phyloP scores from a whole-genome alignment of 1,139 yeast genomes.

The Arxiozyma bovina region DNA sequence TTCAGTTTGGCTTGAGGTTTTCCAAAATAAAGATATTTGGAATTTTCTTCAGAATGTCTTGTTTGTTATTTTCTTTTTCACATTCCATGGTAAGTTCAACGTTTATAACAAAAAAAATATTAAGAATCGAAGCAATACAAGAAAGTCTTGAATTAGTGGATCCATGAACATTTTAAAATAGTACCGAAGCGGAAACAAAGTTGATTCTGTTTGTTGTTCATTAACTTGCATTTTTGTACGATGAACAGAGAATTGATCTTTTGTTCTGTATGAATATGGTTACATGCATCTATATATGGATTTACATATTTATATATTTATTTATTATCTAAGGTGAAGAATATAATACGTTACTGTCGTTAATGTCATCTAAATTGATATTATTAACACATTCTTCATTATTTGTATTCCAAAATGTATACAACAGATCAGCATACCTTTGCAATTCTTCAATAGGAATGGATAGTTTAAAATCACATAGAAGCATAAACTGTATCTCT shows the following conservation, averaged over 20 bases:
- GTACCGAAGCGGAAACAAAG: background rate
- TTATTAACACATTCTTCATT: background rate
- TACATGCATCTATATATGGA: background rate
- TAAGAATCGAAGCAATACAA: too few relatives aligned
- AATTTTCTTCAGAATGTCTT: too few relatives aligned
- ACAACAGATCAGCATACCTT: conserved; percentile 76
- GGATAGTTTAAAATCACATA: conserved; percentile 79
- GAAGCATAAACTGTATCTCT: conserved; percentile 75
- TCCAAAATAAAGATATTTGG: too few relatives aligned
- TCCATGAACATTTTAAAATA: too few relatives aligned
- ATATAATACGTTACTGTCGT: background rate
- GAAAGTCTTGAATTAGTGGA: too few relatives aligned
- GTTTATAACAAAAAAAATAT: too few relatives aligned
- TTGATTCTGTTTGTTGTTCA: background rate
- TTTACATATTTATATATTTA: too few relatives aligned
- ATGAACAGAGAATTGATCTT: too few relatives aligned
- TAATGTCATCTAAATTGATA: background rate
- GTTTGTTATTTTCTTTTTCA: too few relatives aligned
- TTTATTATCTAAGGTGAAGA: background rate
- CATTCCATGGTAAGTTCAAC: background rate
- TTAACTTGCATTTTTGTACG: background rate
- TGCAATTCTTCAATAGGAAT: conserved; percentile 86
- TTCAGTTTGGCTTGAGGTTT: background rate
- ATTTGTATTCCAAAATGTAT: conserved; percentile 45
- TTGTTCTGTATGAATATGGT: background rate